Conservation (phyloP, 371 early-diverging fungal species). For the Circinella minor region DNA sequence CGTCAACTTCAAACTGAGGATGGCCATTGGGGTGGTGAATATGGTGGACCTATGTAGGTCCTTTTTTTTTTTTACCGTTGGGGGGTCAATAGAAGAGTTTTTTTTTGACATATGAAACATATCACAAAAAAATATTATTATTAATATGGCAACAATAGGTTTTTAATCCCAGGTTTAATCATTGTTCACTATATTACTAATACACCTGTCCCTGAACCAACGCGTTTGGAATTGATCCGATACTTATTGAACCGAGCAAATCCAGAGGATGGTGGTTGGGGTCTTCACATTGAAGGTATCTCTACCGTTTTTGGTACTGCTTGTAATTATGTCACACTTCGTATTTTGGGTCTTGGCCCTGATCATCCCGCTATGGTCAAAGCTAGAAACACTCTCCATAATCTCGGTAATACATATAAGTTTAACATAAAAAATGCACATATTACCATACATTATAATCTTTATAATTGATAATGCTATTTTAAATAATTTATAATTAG, state of each 20-base stretch:
- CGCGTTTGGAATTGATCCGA: conserved; percentile 81
- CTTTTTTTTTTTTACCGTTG: neutral
- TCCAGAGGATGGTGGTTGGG: conserved; percentile 95
- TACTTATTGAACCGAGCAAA: conserved; percentile 86
- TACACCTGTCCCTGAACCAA: conserved; percentile 60
- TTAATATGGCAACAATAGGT: conserved; percentile 44
- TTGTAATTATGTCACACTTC: conserved; percentile 89
- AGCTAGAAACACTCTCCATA: conserved; percentile 86
- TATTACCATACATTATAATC: neutral
- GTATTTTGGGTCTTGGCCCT: conserved; percentile 86
- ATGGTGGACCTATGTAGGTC: conserved; percentile 91
- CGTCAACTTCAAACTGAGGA: conserved; percentile 89
- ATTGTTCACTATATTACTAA: conserved; percentile 88
- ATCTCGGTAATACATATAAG: conserved; percentile 57
- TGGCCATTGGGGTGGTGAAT: conserved; percentile 97
- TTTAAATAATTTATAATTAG: conserved; percentile 27
- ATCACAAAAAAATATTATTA: neutral
- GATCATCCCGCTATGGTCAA: conserved; percentile 88
- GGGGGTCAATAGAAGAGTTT: neutral
- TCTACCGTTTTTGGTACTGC: conserved; percentile 96
- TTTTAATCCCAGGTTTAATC: conserved; percentile 88
- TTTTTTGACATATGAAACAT: neutral
- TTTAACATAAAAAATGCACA: neutral
- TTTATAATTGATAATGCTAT: neutral
- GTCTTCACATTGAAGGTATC: conserved; percentile 91